Base-by-base conservation (phyloP, 495 filamentous ascomycete genomes). In the Lasiosphaeriaceae sp. region DNA sequence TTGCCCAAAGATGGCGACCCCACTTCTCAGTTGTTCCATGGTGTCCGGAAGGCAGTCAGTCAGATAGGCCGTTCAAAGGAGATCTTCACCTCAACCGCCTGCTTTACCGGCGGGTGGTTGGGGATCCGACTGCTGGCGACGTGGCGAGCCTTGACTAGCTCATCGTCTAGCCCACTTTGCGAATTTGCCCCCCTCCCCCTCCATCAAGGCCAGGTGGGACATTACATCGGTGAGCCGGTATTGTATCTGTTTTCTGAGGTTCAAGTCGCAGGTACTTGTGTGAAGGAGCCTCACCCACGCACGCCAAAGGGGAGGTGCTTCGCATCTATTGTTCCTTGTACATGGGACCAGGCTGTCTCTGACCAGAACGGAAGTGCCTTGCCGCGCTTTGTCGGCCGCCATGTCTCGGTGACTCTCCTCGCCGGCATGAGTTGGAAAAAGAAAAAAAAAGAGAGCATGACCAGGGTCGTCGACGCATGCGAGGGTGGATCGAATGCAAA, bases 71-170 rank as follows among this genome's bases (percentile, higher is more conserved):
- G 26, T 14, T 17, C 11, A 51, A 49, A 46, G 24, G 43, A 17
- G 26, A 61, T 55, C 56, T 56, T 52, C 41, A 53, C 35, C 37
- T 52, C 47, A 58, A 48, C 52, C 56, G 41, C 22, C 37, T 37
- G 26, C 22, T 45, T 26, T 16, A 2, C 19, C 34, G 47, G 11
- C 29, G 61, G 61, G 53, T 59, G 53, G 58, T 53, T 59, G 57
- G 56, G 47, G 56, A 58, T 59, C 39, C 51, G 55, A 46, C 46
- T 35, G 49, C 53, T 31, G 26, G 61, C 54, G 56, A 70, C 67
- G 67, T 70, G 67, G 67, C 67, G 34, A 56, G 37, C 47, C 53
- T 54, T 68, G 61, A 70, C 50, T 70, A 66, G 67, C 62, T 47
- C 35, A n/a, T 29, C 29, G 26, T 31, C 34, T 37, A 50, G 58